These are phyloP conservation scores for Leucosporidium yakuticum DNA, from an alignment of 768 basidiomycete genomes.

Conservation along the genomic window DNA sequence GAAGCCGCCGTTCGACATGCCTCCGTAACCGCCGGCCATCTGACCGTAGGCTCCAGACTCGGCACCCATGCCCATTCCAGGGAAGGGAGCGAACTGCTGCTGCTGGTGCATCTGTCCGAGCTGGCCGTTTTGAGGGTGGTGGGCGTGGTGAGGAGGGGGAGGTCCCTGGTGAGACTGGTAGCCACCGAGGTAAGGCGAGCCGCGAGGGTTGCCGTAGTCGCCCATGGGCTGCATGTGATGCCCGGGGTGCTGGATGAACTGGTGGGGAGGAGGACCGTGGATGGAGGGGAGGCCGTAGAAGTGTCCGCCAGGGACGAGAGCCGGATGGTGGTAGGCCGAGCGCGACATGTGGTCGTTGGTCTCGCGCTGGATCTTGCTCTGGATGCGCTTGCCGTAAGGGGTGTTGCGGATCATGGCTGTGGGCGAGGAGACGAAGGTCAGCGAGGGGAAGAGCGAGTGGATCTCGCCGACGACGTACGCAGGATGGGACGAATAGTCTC, in stretches of 20 bases:
- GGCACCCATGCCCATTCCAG: neutral
- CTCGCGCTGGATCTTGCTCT: conserved; percentile 90
- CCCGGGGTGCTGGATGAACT: conserved; percentile 8
- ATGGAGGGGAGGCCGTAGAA: conserved; percentile 23
- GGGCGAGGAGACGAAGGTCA: neutral
- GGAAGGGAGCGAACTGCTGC: conserved; percentile 5
- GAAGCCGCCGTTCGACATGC: conserved; percentile 5
- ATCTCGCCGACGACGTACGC: conserved; percentile 40
- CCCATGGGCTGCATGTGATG: conserved; percentile 6
- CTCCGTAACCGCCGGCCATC: neutral
- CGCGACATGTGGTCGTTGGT: conserved; percentile 23
- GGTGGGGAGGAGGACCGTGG: conserved; percentile 1
- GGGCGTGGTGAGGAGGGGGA: neutral
- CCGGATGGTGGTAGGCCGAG: conserved; percentile 2
- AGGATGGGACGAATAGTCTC: conserved; percentile 98
- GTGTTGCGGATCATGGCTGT: conserved; percentile 87
- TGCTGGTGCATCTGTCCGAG: neutral
- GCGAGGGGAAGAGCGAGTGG: too few species aligned
- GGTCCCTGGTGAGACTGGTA: conserved; percentile 1
- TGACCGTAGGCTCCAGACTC: too few species aligned
- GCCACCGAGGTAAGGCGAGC: conserved; percentile 10
- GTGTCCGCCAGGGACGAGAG: conserved; percentile 21
- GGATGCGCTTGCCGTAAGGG: conserved; percentile 97
- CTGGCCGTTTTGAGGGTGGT: neutral
- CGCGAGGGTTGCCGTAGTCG: neutral